phyloP scores from a whole-genome alignment of 345 rosid species.

The Ricinus communis region DNA sequence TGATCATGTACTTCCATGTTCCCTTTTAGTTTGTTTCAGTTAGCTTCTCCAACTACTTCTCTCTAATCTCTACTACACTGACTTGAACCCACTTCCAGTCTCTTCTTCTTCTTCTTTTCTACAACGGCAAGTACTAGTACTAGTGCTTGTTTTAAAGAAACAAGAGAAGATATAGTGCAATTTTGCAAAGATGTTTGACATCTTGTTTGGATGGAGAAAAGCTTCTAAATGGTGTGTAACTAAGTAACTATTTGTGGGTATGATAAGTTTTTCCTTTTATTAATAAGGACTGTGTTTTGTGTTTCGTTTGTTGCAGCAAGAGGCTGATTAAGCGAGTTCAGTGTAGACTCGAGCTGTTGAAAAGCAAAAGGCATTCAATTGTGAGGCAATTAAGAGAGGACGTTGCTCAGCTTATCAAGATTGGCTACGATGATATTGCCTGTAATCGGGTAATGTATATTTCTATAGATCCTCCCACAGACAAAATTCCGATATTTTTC shows the following conservation, averaged over 20 bases:
- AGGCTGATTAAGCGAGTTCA: slow-evolving; percentile 55
- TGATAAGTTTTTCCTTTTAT: neutral
- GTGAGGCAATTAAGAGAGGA: slow-evolving; percentile 63
- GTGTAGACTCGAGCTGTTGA: slow-evolving; percentile 60
- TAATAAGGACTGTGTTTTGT: neutral
- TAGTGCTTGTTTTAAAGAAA: neutral
- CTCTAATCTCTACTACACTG: neutral
- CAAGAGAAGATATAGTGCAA: neutral
- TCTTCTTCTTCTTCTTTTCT: neutral
- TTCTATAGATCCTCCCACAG: neutral
- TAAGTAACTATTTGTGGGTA: too few species aligned
- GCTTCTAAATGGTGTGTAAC: slow-evolving; percentile 72
- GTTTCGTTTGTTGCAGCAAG: slow-evolving; percentile 47
- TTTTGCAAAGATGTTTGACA: slow-evolving; percentile 52
- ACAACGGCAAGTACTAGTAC: neutral
- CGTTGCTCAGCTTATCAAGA: slow-evolving; percentile 59
- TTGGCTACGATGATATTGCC: slow-evolving; percentile 51
- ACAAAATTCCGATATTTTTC: slow-evolving; percentile 1
- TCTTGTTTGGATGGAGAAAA: slow-evolving; percentile 70
- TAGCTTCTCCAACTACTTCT: slow-evolving; percentile 8
- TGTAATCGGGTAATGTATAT: slow-evolving; percentile 46
- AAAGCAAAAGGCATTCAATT: slow-evolving; percentile 61
- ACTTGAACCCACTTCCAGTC: neutral
- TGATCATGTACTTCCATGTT: neutral
- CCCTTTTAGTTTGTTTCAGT: slow-evolving; percentile 19